A percentile compares a stretch with the other conserved stretches of the same genome.
Conservation (phyloP, 345 rosid species). For the Carallia brachiata region DNA sequence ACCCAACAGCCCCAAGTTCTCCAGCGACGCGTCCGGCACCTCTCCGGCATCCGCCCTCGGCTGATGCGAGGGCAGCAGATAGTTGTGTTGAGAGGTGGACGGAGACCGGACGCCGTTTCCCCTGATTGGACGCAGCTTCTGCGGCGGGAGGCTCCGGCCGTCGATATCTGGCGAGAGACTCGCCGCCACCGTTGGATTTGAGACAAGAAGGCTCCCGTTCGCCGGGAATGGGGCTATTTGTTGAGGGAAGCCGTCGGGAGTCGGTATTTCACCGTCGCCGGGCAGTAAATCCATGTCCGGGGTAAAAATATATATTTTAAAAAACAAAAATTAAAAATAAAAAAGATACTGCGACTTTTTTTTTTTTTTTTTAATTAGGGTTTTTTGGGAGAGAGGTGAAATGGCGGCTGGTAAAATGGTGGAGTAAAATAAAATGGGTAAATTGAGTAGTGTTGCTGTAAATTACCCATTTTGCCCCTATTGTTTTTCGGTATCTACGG, state of each 20-base stretch:
- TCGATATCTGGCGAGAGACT: conserved; percentile 7
- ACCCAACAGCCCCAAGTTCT: conserved; percentile 30
- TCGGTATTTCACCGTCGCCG: conserved; percentile 41
- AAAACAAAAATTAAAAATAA: background rate
- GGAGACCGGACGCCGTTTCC: conserved; percentile 37
- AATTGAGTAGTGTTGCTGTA: no score
- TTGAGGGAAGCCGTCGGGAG: conserved; percentile 32
- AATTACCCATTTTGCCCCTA: no score
- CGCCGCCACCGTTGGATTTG: conserved; percentile 9
- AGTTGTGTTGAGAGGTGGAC: conserved; percentile 17
- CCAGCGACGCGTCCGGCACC: conserved; percentile 31
- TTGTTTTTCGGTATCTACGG: no score
- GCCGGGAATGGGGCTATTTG: conserved; percentile 45
- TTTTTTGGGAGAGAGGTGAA: conserved; percentile 4
- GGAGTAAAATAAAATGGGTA: no score
- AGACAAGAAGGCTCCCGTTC: conserved; percentile 9
- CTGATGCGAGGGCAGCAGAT: background rate
- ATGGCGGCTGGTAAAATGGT: conserved; percentile 1
- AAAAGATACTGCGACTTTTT: conserved; percentile 7
- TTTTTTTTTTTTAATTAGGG: background rate
- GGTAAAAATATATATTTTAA: background rate
- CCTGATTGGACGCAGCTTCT: conserved; percentile 67
- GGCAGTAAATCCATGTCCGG: conserved; percentile 46
- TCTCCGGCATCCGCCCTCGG: conserved; percentile 3
- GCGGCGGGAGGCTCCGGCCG: conserved; percentile 40